Base-by-base conservation (phyloP, 148 eudicot species). In the Heliosperma pusillum region DNA sequence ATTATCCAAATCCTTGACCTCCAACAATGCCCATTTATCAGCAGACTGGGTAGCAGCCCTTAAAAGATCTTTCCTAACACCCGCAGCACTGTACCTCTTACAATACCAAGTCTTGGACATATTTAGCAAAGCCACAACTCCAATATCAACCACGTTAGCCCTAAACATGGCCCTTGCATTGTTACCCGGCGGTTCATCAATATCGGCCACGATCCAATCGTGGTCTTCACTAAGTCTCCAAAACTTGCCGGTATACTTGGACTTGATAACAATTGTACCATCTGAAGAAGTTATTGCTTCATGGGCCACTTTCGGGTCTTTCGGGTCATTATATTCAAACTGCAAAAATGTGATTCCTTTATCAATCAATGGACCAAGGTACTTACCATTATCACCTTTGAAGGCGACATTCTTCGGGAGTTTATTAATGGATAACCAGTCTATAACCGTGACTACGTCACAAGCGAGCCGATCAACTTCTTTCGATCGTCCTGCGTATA, bases 401-500 rank as follows among this genome's bases (percentile, higher is more conserved):
- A 36, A 36, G 42, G 42, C 42, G 6, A 36, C 42, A 36, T 36
- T 36, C 9, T 36, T 36, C 6, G 59, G 59, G 2, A 55, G 59
- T 55, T 55, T 15, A 1, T 19, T 67, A 7, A 72, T 76, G 7
- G 73, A 76, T 11, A 55, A 19, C 73, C 65, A 76, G 11, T 76
- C 66, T 22, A 21, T 22, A 26, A 62, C 36, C 4, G 22, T 62
- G 29, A 22, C 12, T 8, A 62, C 15, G 17, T 62, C 66, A 7
- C 66, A 22, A 0, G 29, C 2, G 66, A 24, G 33, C 36, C 9
- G 0, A 26, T 62, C 66, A 24, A 15, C 3, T 1, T 22, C 12
- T 4, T 62, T 62, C 0, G 12, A 62, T n/a, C n/a, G n/a, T 8
- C 29, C 66, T 62, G 66, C 66, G 66, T 24, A 21, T 12, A 62